A percentile compares a stretch with the other conserved stretches of the same genome.
Evolutionary conservation across 2,329 filamentous ascomycete genomes (phyloP).

Genomic region (Drechslera avenae): DNA sequence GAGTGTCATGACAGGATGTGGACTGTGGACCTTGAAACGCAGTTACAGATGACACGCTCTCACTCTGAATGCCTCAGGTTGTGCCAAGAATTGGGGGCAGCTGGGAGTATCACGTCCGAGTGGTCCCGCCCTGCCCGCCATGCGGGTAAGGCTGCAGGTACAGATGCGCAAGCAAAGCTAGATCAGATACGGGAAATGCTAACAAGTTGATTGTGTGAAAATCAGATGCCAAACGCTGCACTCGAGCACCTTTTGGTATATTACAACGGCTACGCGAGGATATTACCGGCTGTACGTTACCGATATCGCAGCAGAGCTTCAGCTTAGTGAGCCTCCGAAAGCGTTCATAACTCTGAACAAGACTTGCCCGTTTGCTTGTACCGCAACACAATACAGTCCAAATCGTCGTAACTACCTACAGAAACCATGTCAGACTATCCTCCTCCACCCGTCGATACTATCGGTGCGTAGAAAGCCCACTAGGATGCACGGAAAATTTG

Average conservation of each 20-base stretch:
- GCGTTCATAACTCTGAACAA: conserved; percentile 18
- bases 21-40: background rate
- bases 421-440: conserved; percentile 55
- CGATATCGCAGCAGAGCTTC: conserved; percentile 36
- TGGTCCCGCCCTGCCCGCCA: conserved; percentile 13
- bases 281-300: conserved; percentile 30
- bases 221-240: conserved; percentile 7
- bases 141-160: conserved; percentile 17
- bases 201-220: conserved; percentile 2
- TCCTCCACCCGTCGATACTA: conserved; percentile 76
- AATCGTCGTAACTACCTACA: background rate
- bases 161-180: conserved; percentile 3
- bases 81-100: conserved; percentile 18
- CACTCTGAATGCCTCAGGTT: conserved; percentile 17
- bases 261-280: conserved; percentile 31
- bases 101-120: conserved; percentile 10
- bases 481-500: background rate
- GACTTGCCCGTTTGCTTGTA: conserved; percentile 7
- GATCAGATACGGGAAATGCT: conserved; percentile 8
- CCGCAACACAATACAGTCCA: conserved; percentile 8
- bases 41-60: conserved; percentile 7
- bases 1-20: conserved; percentile 6
- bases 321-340: conserved; percentile 26
- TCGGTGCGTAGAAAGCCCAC: conserved; percentile 56
- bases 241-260: conserved; percentile 26